These are phyloP conservation scores for Epichloe amarillans DNA, from an alignment of 2,329 filamentous ascomycete species.

Conservation along the genomic window DNA sequence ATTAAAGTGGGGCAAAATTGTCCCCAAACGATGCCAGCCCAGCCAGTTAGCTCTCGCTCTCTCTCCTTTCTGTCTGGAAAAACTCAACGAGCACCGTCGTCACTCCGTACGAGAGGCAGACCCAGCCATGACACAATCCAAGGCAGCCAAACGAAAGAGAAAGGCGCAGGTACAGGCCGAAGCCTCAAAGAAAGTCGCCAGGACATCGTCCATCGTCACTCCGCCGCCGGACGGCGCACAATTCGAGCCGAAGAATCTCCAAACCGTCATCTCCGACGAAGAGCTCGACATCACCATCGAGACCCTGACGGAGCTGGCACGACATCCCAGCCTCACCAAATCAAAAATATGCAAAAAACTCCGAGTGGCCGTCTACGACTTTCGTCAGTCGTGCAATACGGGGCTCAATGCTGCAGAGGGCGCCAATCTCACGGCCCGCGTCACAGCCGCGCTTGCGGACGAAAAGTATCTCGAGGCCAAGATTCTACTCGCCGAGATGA, in stretches of 20 bases:
- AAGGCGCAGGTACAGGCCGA: conserved; percentile 21
- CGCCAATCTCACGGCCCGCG: conserved; percentile 51
- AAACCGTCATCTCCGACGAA: conserved; percentile 44
- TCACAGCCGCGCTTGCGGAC: conserved; percentile 52
- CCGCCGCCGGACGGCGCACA: conserved; percentile 22
- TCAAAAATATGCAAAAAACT: conserved; percentile 55
- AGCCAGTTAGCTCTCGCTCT: no score
- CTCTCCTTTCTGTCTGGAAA: neutral
- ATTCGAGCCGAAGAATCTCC: conserved; percentile 35
- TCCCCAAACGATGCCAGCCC: no score
- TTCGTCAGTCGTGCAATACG: conserved; percentile 54
- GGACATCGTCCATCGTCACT: conserved; percentile 20
- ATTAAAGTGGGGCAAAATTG: no score
- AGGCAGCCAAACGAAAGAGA: conserved; percentile 33
- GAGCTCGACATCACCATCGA: conserved; percentile 56
- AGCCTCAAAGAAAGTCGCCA: conserved; percentile 23
- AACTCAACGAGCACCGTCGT: neutral
- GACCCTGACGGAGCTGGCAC: conserved; percentile 43
- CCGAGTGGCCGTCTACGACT: conserved; percentile 53
- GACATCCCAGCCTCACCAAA: conserved; percentile 51
- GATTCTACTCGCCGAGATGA: conserved; percentile 56
- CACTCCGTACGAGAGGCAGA: neutral
- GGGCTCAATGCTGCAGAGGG: conserved; percentile 46
- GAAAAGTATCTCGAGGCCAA: conserved; percentile 52
- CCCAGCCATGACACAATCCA: conserved; percentile 18